A percentile compares a stretch with the other conserved stretches of the same genome.
phyloP scores from a whole-genome alignment of 306 rosid genomes.

The Crotalaria pallida region DNA sequence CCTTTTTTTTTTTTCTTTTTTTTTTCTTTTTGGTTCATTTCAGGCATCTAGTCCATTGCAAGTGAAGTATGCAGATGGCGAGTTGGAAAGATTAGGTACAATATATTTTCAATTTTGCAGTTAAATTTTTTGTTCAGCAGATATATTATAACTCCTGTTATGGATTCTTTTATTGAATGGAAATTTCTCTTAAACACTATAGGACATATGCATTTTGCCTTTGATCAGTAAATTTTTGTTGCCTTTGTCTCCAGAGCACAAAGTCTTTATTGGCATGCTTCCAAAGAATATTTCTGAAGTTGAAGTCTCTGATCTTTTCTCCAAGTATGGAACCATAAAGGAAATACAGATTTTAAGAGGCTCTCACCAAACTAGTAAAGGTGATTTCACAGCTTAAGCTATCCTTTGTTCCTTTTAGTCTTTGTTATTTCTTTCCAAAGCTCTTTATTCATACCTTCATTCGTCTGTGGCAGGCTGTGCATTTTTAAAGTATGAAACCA shows the following conservation, averaged over 20 bases:
- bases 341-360: constrained; percentile 95
- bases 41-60: constrained; percentile 99
- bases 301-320: constrained; percentile 73
- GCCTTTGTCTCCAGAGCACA: constrained; percentile 64
- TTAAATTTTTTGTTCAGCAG: constrained; percentile 10
- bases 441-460: constrained; percentile 3
- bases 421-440: not conserved
- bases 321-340: constrained; percentile 69
- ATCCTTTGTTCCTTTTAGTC: not conserved
- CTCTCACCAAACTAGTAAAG: constrained; percentile 93
- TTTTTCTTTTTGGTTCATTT: constrained; percentile 28
- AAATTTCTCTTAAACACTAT: not conserved
- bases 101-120: constrained; percentile 22
- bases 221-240: constrained; percentile 24
- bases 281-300: constrained; percentile 86
- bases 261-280: constrained; percentile 97
- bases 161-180: not conserved
- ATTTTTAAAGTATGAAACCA: constrained; percentile 88
- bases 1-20: constrained; percentile 22
- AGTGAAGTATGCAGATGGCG: constrained; percentile 99
- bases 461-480: constrained; percentile 72
- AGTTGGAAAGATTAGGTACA: constrained; percentile 95
- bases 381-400: constrained; percentile 32
- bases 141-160: constrained; percentile 11
- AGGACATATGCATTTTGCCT: not conserved